phyloP scores from a whole-genome alignment of 148 eudicot genomes.

The Dysphania ambrosioides region DNA sequence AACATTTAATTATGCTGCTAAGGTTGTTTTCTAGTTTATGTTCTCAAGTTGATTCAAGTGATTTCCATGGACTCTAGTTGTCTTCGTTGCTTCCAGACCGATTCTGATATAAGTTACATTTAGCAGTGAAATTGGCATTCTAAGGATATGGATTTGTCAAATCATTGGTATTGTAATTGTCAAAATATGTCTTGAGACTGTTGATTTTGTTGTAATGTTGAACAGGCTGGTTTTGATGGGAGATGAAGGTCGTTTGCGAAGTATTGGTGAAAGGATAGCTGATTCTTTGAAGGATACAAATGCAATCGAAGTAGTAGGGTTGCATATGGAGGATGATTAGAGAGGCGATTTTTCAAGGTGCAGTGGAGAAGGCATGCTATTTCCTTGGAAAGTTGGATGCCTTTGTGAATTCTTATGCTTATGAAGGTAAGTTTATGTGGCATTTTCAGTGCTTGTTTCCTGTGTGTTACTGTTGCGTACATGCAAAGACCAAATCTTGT shows the following conservation, averaged over 20 bases:
- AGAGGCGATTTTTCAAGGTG: constrained; percentile 52
- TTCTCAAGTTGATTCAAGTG: neutral
- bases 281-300: constrained; percentile 32
- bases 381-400: constrained; percentile 68
- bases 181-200: neutral
- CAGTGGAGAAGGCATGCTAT: constrained; percentile 59
- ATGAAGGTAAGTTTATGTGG: constrained; percentile 58
- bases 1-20: neutral
- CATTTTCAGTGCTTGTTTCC: neutral
- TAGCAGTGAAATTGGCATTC: neutral
- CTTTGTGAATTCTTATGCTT: constrained; percentile 64
- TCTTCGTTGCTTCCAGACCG: neutral
- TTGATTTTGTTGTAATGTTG: neutral
- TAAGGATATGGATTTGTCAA: neutral
- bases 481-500: neutral
- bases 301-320: constrained; percentile 52
- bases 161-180: neutral
- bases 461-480: neutral
- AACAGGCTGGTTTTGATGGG: constrained; percentile 82
- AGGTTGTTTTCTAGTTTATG: neutral
- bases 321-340: constrained; percentile 79
- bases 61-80: neutral
- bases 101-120: neutral
- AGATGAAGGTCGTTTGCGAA: constrained; percentile 47
- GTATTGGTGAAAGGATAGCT: constrained; percentile 44